A percentile compares a stretch with the other conserved stretches of the same genome.
Evolutionary conservation across 345 rosid genomes (phyloP).

Genomic region (Gossypium rotundifolium): DNA sequence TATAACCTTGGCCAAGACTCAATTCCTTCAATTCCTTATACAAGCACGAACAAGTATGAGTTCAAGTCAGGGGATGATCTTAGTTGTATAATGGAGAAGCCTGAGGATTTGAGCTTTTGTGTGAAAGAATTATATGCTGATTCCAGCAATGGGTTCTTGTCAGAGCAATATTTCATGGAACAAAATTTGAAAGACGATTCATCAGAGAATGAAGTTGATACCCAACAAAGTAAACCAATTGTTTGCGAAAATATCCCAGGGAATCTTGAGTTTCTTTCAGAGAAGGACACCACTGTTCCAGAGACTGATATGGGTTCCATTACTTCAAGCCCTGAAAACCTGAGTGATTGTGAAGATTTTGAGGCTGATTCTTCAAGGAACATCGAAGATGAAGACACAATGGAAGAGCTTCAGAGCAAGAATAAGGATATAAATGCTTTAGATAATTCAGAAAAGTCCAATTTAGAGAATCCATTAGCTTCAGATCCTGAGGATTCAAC

Average conservation of each 20-base stretch:
- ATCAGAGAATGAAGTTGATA: slow-evolving; percentile 12
- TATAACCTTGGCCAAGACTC: slow-evolving; percentile 16
- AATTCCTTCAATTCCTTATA: slow-evolving; percentile 21
- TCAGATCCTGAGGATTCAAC: slow-evolving; percentile 38
- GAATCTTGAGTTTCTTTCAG: slow-evolving; percentile 34
- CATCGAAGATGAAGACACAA: slow-evolving; percentile 10
- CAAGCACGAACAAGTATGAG: slow-evolving; percentile 37
- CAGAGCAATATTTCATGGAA: background rate
- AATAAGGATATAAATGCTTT: slow-evolving; percentile 3
- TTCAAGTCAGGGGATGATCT: slow-evolving; percentile 26
- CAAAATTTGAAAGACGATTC: slow-evolving; percentile 10
- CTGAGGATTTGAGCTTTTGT: slow-evolving; percentile 34
- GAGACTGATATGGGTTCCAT: slow-evolving; percentile 48
- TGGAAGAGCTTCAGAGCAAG: slow-evolving; percentile 22
- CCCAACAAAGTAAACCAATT: slow-evolving; percentile 1
- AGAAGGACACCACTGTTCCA: slow-evolving; percentile 20
- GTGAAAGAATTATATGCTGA: slow-evolving; percentile 30
- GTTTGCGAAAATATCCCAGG: slow-evolving; percentile 5
- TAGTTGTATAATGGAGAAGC: slow-evolving; percentile 35
- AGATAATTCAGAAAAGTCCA: slow-evolving; percentile 7
- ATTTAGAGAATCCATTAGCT: slow-evolving; percentile 15
- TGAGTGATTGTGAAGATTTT: slow-evolving; percentile 40
- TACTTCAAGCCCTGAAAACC: slow-evolving; percentile 37
- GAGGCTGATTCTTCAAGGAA: slow-evolving; percentile 15
- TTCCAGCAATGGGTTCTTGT: slow-evolving; percentile 15